Evolutionary conservation across 805 yeast genomes (phyloP).

Genomic region (Candida ficus): DNA sequence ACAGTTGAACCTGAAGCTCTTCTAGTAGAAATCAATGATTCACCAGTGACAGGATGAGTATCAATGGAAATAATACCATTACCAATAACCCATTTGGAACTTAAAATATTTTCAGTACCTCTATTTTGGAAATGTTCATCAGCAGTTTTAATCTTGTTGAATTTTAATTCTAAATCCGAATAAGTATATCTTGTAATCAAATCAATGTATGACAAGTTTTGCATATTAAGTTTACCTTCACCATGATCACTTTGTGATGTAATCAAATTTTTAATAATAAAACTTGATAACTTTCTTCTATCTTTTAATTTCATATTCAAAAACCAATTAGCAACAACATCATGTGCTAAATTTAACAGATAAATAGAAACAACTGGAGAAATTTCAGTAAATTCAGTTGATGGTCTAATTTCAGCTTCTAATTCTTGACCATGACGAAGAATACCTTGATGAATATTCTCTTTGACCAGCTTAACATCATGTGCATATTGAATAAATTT

Average conservation of each 20-base stretch:
- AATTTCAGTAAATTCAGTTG: slow-evolving; percentile 42
- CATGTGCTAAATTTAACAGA: slow-evolving; percentile 57
- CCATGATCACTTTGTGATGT: slow-evolving; percentile 33
- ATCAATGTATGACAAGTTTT: slow-evolving; percentile 61
- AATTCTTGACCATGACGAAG: slow-evolving; percentile 37
- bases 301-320: slow-evolving; percentile 55
- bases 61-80: slow-evolving; percentile 50
- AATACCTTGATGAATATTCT: slow-evolving; percentile 26
- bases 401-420: slow-evolving; percentile 48
- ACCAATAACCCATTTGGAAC: slow-evolving; percentile 58
- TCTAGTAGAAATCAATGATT: slow-evolving; percentile 45
- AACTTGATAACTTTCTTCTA: slow-evolving; percentile 56
- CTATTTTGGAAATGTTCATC: slow-evolving; percentile 22
- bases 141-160: slow-evolving; percentile 24
- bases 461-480: slow-evolving; percentile 33
- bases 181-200: slow-evolving; percentile 62
- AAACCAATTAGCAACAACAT: slow-evolving; percentile 68
- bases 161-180: slow-evolving; percentile 53
- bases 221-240: slow-evolving; percentile 31
- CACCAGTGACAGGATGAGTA: slow-evolving; percentile 47
- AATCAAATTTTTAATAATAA: slow-evolving; percentile 52
- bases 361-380: slow-evolving; percentile 55
- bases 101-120: slow-evolving; percentile 16
- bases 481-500: slow-evolving; percentile 69
- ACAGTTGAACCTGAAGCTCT: slow-evolving; percentile 62